Conservation (phyloP, 768 basidiomycete species). For the Sarcodon aspratus region DNA sequence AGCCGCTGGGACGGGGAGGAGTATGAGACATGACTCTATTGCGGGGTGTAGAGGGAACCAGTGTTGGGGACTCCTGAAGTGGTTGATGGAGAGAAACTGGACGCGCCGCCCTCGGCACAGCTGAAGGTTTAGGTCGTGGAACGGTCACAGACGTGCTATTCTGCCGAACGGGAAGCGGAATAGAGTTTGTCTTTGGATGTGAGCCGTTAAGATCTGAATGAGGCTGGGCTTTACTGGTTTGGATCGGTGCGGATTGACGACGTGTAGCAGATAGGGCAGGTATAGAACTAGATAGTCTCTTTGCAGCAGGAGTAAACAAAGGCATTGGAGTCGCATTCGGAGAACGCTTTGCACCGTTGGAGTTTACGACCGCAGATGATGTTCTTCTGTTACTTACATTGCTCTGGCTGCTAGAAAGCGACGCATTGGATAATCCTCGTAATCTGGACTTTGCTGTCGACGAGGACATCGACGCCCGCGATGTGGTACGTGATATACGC, state of each 20-base stretch:
- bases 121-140: constrained; percentile 5
- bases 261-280: constrained; percentile 22
- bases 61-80: constrained; percentile 9
- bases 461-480: constrained; percentile 30
- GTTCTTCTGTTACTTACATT: constrained; percentile 26
- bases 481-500: constrained; percentile 34
- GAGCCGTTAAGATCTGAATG: not conserved
- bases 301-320: constrained; percentile 11
- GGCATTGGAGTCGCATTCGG: constrained; percentile 44
- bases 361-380: constrained; percentile 1
- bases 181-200: not conserved
- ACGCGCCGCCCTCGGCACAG: constrained; percentile 7
- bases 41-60: constrained; percentile 20
- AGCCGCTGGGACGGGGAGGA: constrained; percentile 18
- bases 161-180: not conserved
- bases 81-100: constrained; percentile 13
- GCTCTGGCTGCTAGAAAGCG: constrained; percentile 30
- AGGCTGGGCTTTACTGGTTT: constrained; percentile 15
- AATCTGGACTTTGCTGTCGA: constrained; percentile 33
- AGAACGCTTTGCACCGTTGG: constrained; percentile 22
- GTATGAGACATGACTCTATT: constrained; percentile 36
- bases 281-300: constrained; percentile 20
- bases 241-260: constrained; percentile 24
- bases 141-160: not conserved
- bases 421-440: constrained; percentile 40